Evolutionary conservation across 2,329 filamentous ascomycete species (phyloP).

Genomic region (Gyromitra esculenta): DNA sequence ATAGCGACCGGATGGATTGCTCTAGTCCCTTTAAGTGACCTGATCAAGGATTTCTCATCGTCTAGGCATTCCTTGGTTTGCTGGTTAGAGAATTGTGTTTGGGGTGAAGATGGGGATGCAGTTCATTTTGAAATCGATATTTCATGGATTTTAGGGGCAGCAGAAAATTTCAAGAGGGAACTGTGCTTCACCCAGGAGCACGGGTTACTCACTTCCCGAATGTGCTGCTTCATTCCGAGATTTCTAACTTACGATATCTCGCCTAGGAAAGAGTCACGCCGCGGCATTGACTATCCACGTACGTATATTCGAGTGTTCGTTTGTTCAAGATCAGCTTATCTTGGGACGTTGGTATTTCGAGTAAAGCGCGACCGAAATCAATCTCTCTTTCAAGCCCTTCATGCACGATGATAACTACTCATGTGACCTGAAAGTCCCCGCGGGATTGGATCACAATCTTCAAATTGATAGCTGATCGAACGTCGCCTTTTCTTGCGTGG

Average conservation of each 20-base stretch:
- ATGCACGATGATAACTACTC: slow-evolving; percentile 38
- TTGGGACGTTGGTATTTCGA: slow-evolving; percentile 10
- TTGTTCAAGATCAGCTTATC: not conserved
- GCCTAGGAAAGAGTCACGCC: slow-evolving; percentile 15
- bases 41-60: slow-evolving; percentile 28
- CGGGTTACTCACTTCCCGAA: slow-evolving; percentile 38
- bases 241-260: slow-evolving; percentile 31
- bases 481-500: slow-evolving; percentile 11
- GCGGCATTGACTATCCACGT: not conserved
- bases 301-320: not conserved
- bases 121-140: slow-evolving; percentile 48
- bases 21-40: slow-evolving; percentile 23
- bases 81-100: slow-evolving; percentile 23
- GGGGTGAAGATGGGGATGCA: slow-evolving; percentile 43
- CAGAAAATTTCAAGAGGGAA: slow-evolving; percentile 42
- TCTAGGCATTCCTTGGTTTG: slow-evolving; percentile 30
- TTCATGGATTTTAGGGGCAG: slow-evolving; percentile 33
- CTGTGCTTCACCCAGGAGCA: slow-evolving; percentile 31
- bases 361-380: slow-evolving; percentile 24
- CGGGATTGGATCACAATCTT: slow-evolving; percentile 41
- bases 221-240: slow-evolving; percentile 42
- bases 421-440: slow-evolving; percentile 42
- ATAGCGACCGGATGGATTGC: slow-evolving; percentile 32
- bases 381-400: slow-evolving; percentile 24
- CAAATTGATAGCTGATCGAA: slow-evolving; percentile 36